Evolutionary conservation across 176 grass and related monocot species (phyloP).

Genomic region (Ensete ventricosum): DNA sequence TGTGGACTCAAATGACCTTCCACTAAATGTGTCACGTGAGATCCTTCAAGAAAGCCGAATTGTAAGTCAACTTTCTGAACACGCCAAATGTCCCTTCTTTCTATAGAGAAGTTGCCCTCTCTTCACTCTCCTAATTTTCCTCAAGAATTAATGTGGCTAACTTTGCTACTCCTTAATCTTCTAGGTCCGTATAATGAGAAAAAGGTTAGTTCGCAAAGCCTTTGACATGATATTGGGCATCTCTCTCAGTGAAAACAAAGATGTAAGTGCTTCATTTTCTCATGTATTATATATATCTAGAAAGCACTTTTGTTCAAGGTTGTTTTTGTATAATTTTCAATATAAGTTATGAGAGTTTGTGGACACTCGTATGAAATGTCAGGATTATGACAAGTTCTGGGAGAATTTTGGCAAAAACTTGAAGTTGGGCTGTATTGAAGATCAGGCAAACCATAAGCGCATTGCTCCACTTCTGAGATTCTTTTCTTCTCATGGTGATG

Average conservation of each 20-base stretch:
- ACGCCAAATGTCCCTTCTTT: not conserved
- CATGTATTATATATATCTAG: not conserved
- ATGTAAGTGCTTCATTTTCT: constrained; percentile 39
- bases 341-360: not conserved
- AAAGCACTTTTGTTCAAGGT: not conserved
- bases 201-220: constrained; percentile 75
- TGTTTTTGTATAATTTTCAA: not conserved
- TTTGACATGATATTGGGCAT: constrained; percentile 99
- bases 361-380: constrained; percentile 17
- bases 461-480: constrained; percentile 90
- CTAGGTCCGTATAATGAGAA: constrained; percentile 98
- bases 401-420: constrained; percentile 93
- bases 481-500: constrained; percentile 87
- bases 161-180: not conserved
- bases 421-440: constrained; percentile 83
- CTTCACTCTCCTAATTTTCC: not conserved
- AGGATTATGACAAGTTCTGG: constrained; percentile 97
- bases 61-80: constrained; percentile 38
- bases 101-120: not conserved
- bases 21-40: constrained; percentile 95
- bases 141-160: not conserved
- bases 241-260: constrained; percentile 90
- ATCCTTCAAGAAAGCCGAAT: constrained; percentile 99
- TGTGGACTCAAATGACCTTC: constrained; percentile 97
- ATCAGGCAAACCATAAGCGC: constrained; percentile 88